phyloP scores from a whole-genome alignment of 2,329 filamentous ascomycete genomes.

The Diplodia scrobiculata region DNA sequence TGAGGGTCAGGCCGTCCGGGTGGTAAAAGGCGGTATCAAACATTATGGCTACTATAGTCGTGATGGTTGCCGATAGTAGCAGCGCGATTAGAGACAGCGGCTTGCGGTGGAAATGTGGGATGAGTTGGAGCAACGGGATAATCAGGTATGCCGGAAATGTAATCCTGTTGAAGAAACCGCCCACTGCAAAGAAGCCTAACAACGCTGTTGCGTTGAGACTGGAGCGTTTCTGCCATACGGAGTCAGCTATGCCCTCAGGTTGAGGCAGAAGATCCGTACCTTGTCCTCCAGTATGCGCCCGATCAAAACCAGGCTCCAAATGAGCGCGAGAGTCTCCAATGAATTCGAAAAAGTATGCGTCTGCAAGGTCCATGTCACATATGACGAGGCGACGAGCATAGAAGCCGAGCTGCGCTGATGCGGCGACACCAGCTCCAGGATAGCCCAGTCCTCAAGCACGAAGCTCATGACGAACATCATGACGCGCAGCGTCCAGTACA shows the following conservation, averaged over 20 bases:
- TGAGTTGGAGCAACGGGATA: conserved; percentile 76
- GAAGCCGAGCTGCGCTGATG: conserved; percentile 63
- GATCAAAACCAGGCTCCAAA: conserved; percentile 91
- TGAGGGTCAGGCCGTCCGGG: conserved; percentile 63
- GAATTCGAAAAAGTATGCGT: conserved; percentile 98
- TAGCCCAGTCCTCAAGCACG: conserved; percentile 95
- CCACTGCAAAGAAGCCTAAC: conserved; percentile 77
- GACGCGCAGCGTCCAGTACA: conserved; percentile 85
- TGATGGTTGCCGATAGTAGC: conserved; percentile 65
- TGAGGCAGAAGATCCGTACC: conserved; percentile 54
- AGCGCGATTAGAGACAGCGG: conserved; percentile 65
- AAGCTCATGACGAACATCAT: conserved; percentile 96
- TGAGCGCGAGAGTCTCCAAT: conserved; percentile 86
- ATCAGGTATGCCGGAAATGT: conserved; percentile 93
- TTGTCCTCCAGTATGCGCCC: conserved; percentile 78
- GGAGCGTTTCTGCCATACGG: conserved; percentile 66
- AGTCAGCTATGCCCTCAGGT: conserved; percentile 37
- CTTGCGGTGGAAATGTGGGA: conserved; percentile 81
- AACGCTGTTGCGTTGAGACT: conserved; percentile 74
- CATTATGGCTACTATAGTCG: conserved; percentile 71
- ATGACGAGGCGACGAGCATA: conserved; percentile 90
- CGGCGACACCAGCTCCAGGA: conserved; percentile 83
- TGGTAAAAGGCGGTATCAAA: conserved; percentile 84
- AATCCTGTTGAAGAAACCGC: conserved; percentile 93
- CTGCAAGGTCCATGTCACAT: conserved; percentile 98